phyloP scores from a whole-genome alignment of 768 basidiomycete species.

The Tylopilus cervinicoccineus region DNA sequence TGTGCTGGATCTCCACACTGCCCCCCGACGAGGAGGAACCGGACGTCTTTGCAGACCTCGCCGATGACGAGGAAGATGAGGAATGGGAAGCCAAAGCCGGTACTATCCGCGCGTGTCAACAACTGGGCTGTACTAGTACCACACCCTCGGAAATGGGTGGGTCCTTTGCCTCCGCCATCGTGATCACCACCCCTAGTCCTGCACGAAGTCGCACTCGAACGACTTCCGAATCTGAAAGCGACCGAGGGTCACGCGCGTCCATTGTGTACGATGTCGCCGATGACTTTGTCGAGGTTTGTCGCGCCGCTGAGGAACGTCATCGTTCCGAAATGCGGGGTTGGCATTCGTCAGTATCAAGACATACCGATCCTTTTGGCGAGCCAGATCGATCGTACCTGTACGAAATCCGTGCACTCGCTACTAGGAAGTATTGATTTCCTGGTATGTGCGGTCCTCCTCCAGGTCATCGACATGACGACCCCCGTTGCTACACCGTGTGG shows the following conservation, averaged over 20 bases:
- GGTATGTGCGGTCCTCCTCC: slow-evolving; percentile 1
- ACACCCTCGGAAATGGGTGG: slow-evolving; percentile 24
- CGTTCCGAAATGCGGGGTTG: slow-evolving; percentile 82
- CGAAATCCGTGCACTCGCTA: slow-evolving; percentile 83
- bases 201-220: slow-evolving; percentile 60
- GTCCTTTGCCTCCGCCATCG: slow-evolving; percentile 23
- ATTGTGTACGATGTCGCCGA: slow-evolving; percentile 78
- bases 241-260: slow-evolving; percentile 73
- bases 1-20: slow-evolving; percentile 92
- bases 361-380: slow-evolving; percentile 27
- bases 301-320: slow-evolving; percentile 78
- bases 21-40: slow-evolving; percentile 90
- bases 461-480: slow-evolving; percentile 1
- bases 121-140: slow-evolving; percentile 33
- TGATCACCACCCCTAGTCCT: slow-evolving; percentile 51
- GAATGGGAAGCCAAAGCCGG: slow-evolving; percentile 71
- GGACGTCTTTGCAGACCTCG: slow-evolving; percentile 91
- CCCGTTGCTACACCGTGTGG: slow-evolving; percentile 13
- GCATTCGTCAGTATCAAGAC: slow-evolving; percentile 34
- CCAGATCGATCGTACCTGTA: slow-evolving; percentile 65
- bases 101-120: slow-evolving; percentile 69
- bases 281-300: slow-evolving; percentile 66
- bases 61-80: slow-evolving; percentile 82
- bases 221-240: slow-evolving; percentile 70
- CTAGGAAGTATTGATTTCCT: slow-evolving; percentile 64